A percentile compares a stretch with the other conserved stretches of the same genome.
Evolutionary conservation across 352 stramenopile genomes (phyloP).

Genomic region (Elongisporangium prolatum): DNA sequence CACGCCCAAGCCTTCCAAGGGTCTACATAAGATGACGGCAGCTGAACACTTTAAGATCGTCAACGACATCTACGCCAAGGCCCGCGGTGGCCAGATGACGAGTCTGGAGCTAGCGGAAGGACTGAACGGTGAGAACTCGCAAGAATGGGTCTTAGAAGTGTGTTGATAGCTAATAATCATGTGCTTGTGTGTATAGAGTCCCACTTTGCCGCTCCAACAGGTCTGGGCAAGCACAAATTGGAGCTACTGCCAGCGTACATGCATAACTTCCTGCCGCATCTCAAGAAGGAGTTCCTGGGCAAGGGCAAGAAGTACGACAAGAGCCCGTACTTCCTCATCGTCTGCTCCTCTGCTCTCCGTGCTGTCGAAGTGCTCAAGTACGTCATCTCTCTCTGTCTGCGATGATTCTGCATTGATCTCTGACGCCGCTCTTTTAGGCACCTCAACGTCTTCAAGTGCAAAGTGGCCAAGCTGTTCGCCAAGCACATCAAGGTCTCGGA

Average conservation of each 20-base stretch:
- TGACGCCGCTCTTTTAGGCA: conserved; percentile 22
- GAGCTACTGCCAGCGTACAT: conserved; percentile 70
- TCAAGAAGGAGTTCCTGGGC: conserved; percentile 73
- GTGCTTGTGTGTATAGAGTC: conserved; percentile 25
- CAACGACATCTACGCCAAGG: conserved; percentile 72
- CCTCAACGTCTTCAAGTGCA: conserved; percentile 82
- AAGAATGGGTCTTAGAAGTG: neutral
- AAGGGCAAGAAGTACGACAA: conserved; percentile 82
- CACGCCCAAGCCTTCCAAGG: conserved; percentile 43
- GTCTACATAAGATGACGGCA: conserved; percentile 72
- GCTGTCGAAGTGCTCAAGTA: conserved; percentile 93
- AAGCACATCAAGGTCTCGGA: conserved; percentile 92
- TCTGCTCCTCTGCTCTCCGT: conserved; percentile 89
- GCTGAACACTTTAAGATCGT: conserved; percentile 80
- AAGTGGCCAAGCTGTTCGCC: conserved; percentile 94
- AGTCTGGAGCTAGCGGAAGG: conserved; percentile 76
- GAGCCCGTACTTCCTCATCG: conserved; percentile 88
- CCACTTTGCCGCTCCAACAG: conserved; percentile 55
- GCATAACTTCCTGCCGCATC: conserved; percentile 60
- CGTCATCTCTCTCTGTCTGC: conserved; percentile 46
- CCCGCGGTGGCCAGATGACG: conserved; percentile 75
- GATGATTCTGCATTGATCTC: conserved; percentile 7
- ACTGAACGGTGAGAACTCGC: conserved; percentile 44
- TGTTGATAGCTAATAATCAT: neutral
- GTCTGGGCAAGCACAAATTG: conserved; percentile 80